Conservation (phyloP, 2,329 filamentous ascomycete genomes). For the Sarocladiaceae sp. region DNA sequence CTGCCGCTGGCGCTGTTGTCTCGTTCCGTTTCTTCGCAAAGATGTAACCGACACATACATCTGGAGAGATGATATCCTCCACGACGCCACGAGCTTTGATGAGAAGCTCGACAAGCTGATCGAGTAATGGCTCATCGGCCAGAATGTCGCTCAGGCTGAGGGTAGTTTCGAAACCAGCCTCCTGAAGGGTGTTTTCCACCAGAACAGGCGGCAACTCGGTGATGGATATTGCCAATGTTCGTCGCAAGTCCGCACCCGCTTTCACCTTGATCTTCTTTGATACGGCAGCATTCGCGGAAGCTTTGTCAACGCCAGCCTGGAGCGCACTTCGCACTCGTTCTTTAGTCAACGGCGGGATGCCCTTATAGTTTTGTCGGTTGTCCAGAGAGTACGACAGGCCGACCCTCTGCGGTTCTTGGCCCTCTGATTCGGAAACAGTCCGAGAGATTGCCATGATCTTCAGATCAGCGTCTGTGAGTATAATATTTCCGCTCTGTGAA, state of each 20-base stretch:
- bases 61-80: constrained; percentile 58
- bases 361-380: constrained; percentile 75
- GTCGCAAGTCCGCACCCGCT: constrained; percentile 67
- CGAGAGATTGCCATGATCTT: constrained; percentile 78
- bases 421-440: constrained; percentile 71
- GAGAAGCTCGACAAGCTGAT: constrained; percentile 62
- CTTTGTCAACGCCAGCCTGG: constrained; percentile 55
- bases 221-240: constrained; percentile 75
- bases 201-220: constrained; percentile 84
- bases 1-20: constrained; percentile 12
- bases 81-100: constrained; percentile 64
- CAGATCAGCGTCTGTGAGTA: constrained; percentile 78
- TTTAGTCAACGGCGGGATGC: constrained; percentile 66
- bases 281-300: constrained; percentile 35
- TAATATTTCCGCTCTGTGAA: constrained; percentile 71
- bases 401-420: constrained; percentile 74
- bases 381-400: constrained; percentile 75
- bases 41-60: constrained; percentile 75
- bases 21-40: constrained; percentile 59
- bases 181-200: constrained; percentile 75
- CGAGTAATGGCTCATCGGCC: constrained; percentile 55
- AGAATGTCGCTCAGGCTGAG: constrained; percentile 64
- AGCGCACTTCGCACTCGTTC: constrained; percentile 67
- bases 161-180: constrained; percentile 62
- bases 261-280: constrained; percentile 64